Percentiles rank a stretch among this genome's conserved stretches.
These are phyloP conservation scores for Arthrobotrys musiformis DNA, from an alignment of 2,329 filamentous ascomycete species.

Conservation along the genomic window DNA sequence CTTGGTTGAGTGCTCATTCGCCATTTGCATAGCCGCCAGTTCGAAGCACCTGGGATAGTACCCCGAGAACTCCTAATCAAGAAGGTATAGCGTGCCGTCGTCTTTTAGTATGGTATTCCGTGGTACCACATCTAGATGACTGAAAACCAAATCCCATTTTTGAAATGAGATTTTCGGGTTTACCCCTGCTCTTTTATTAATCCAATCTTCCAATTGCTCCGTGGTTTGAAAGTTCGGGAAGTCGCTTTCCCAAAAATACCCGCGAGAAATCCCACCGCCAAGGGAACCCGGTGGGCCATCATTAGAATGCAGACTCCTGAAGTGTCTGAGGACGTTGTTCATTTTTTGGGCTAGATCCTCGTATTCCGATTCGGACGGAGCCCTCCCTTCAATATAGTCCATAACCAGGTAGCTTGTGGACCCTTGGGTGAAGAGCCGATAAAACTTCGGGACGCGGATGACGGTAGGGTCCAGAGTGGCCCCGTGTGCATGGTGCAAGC, in stretches of 20 bases:
- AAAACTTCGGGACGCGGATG: neutral
- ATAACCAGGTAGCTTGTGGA: constrained; percentile 5
- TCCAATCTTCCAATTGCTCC: neutral
- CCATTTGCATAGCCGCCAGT: neutral
- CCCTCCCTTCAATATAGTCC: neutral
- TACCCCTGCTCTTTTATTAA: neutral
- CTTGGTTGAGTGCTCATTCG: neutral
- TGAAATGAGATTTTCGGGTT: neutral
- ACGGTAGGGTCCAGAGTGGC: neutral
- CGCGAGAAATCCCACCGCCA: constrained; percentile 8
- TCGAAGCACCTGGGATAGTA: constrained; percentile 15
- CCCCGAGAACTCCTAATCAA: neutral
- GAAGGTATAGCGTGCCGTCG: constrained; percentile 5
- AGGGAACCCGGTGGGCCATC: neutral
- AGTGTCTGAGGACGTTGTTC: neutral
- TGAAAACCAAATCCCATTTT: neutral
- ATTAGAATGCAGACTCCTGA: neutral
- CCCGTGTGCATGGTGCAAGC: too few species aligned
- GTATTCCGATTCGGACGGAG: neutral
- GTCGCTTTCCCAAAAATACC: neutral
- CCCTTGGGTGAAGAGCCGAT: constrained; percentile 2
- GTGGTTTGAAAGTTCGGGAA: constrained; percentile 3
- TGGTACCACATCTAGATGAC: neutral
- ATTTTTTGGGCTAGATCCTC: neutral
- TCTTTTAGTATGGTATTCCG: constrained; percentile 11